Conservation (phyloP, 2,329 filamentous ascomycete species). For the Teratosphaeria zuluensis region DNA sequence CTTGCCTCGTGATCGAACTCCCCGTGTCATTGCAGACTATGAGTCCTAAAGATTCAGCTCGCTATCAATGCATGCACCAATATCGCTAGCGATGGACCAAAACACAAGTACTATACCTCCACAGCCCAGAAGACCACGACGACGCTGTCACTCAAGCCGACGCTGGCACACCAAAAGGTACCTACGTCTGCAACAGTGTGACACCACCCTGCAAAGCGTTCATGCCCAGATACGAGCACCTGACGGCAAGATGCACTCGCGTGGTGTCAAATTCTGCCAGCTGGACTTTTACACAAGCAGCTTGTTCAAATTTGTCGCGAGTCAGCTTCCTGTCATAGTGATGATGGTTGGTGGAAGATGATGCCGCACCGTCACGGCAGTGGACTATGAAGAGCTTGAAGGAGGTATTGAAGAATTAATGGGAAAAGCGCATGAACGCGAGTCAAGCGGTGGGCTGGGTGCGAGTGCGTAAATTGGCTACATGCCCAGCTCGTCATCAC, state of each 20-base stretch:
- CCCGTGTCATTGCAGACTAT: too few relatives aligned
- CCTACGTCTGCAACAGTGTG: conserved; percentile 37
- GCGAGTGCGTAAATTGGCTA: neutral
- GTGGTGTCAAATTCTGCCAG: conserved; percentile 9
- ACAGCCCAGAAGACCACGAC: conserved; percentile 10
- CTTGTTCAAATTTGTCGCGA: conserved; percentile 15
- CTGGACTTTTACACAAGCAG: conserved; percentile 11
- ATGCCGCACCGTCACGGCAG: conserved; percentile 12
- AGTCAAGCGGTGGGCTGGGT: neutral
- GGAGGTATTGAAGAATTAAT: neutral
- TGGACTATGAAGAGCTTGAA: neutral
- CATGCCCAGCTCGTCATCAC: neutral
- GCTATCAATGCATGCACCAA: neutral
- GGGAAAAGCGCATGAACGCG: neutral
- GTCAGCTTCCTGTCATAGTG: conserved; percentile 13
- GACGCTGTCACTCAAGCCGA: conserved; percentile 9
- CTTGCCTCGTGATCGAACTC: neutral
- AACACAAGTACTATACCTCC: conserved; percentile 5
- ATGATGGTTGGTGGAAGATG: conserved; percentile 8
- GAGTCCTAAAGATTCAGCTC: neutral
- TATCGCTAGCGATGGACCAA: neutral
- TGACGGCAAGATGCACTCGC: conserved; percentile 3
- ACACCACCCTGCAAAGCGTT: conserved; percentile 12
- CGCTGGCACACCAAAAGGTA: conserved; percentile 18
- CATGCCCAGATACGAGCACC: conserved; percentile 7